Evolutionary conservation across 345 rosid species (phyloP).

Genomic region (Linum tenue): DNA sequence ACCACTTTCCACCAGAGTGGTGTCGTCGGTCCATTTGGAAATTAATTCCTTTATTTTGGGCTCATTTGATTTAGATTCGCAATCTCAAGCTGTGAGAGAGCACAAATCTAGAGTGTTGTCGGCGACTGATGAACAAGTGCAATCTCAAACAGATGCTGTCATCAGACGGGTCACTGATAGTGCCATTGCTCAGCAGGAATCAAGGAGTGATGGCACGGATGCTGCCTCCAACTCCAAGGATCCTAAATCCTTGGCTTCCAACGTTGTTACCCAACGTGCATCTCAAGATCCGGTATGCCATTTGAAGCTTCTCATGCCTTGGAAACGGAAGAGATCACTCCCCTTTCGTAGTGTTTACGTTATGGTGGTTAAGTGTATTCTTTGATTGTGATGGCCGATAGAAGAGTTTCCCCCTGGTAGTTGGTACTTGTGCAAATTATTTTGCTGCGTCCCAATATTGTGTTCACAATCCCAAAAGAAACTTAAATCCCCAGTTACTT

Average conservation of each 20-base stretch:
- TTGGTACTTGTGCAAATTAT: slow-evolving; percentile 7
- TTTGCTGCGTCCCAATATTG: background rate
- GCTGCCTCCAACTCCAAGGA: background rate
- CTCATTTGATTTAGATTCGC: slow-evolving; percentile 19
- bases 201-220: slow-evolving; percentile 1
- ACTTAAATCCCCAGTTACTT: background rate
- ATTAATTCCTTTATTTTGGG: background rate
- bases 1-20: background rate
- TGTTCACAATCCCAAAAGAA: background rate
- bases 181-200: slow-evolving; percentile 6
- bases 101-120: slow-evolving; percentile 70
- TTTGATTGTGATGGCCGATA: slow-evolving; percentile 8
- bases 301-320: background rate
- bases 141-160: slow-evolving; percentile 31
- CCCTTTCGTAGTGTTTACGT: slow-evolving; percentile 1
- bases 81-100: slow-evolving; percentile 34
- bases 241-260: background rate
- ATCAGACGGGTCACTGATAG: slow-evolving; percentile 48
- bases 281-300: slow-evolving; percentile 11
- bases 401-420: background rate
- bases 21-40: background rate
- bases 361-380: background rate
- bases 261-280: background rate
- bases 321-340: slow-evolving; percentile 8
- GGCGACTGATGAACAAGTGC: slow-evolving; percentile 39